phyloP scores from a whole-genome alignment of 139 green algal genomes.

The Closterium sp. region DNA sequence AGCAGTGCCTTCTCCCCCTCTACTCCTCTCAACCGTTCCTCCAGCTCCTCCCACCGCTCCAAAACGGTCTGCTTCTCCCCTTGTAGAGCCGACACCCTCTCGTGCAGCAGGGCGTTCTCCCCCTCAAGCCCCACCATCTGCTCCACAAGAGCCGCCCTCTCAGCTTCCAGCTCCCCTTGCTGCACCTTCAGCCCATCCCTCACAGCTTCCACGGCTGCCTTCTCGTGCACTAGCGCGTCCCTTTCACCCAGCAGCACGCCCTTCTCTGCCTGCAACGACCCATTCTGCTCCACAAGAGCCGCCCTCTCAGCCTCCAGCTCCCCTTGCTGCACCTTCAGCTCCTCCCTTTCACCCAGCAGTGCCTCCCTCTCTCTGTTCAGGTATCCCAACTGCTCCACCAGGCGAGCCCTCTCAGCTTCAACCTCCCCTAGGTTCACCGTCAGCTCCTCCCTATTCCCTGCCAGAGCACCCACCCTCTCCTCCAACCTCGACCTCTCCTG shows the following conservation, averaged over 20 bases:
- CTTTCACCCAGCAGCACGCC: background rate
- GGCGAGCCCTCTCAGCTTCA: too few relatives aligned
- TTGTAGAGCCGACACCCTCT: background rate
- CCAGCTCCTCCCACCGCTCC: too few relatives aligned
- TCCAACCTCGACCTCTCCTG: too few relatives aligned
- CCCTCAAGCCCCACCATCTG: background rate
- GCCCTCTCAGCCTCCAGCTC: background rate
- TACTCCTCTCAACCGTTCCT: too few relatives aligned
- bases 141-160: background rate
- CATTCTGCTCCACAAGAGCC: background rate
- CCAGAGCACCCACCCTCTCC: background rate
- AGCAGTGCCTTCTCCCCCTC: too few relatives aligned
- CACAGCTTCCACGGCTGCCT: background rate
- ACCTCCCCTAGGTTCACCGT: background rate
- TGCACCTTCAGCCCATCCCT: background rate
- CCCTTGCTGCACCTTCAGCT: background rate
- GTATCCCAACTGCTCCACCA: too few relatives aligned
- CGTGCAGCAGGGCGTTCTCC: background rate
- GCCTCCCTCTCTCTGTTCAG: too few relatives aligned
- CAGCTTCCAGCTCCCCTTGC: background rate
- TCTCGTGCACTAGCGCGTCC: background rate
- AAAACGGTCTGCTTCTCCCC: background rate
- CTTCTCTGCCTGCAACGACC: background rate
- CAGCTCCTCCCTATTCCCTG: background rate
- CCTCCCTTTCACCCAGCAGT: too few relatives aligned